Evolutionary conservation across 1,139 yeast species (phyloP).

Genomic region (Torulaspora pretoriensis): DNA sequence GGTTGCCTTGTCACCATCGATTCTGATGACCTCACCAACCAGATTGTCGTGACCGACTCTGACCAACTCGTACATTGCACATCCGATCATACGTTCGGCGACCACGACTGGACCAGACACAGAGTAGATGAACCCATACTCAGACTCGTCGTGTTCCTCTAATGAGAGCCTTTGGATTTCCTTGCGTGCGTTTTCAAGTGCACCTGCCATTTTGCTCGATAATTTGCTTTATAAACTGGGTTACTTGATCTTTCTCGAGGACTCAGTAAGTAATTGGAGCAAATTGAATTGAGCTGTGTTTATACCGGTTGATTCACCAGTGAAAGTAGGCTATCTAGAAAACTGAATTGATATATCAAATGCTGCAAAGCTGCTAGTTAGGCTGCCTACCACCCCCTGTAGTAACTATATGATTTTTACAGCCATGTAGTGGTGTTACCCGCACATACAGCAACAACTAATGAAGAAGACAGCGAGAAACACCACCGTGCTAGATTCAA

Average conservation of each 20-base stretch:
- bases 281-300: background rate
- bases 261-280: background rate
- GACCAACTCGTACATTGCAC: constrained; percentile 98
- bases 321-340: background rate
- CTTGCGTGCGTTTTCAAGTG: constrained; percentile 94
- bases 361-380: constrained; percentile 1
- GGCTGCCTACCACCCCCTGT: constrained; percentile 10
- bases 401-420: constrained; percentile 6
- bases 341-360: background rate
- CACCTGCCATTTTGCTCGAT: constrained; percentile 65
- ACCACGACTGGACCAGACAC: constrained; percentile 97
- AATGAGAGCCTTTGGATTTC: constrained; percentile 81
- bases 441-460: constrained; percentile 2
- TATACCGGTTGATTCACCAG: background rate
- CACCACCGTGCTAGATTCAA: no score
- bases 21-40: constrained; percentile 98
- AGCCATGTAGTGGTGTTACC: constrained; percentile 10
- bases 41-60: constrained; percentile 95
- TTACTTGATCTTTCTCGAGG: background rate
- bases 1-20: constrained; percentile 93
- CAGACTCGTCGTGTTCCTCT: constrained; percentile 70
- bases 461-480: background rate
- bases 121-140: constrained; percentile 83
- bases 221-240: constrained; percentile 5
- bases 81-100: constrained; percentile 97